phyloP scores from a whole-genome alignment of 352 stramenopile genomes.

The Globisporangium canariense region DNA sequence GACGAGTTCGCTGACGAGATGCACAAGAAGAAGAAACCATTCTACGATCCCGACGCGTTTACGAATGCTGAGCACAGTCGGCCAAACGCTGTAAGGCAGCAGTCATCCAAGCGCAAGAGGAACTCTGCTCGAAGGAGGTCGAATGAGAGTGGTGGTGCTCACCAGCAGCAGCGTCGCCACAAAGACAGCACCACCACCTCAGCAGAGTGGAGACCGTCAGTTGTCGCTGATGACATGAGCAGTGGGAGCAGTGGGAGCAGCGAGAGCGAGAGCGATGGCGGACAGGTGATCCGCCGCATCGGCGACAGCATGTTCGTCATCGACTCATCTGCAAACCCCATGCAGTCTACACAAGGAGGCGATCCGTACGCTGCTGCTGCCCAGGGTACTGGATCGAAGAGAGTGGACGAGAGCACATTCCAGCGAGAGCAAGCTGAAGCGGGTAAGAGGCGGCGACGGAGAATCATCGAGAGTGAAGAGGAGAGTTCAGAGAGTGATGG shows the following conservation, averaged over 20 bases:
- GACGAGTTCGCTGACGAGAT: slow-evolving; percentile 56
- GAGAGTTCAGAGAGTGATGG: neutral
- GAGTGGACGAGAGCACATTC: neutral
- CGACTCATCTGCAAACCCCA: neutral
- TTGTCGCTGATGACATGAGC: neutral
- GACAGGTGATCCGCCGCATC: slow-evolving; percentile 3
- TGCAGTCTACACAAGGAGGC: neutral
- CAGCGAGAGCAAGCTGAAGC: neutral
- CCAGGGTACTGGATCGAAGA: neutral
- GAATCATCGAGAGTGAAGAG: slow-evolving; percentile 30
- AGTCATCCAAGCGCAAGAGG: neutral
- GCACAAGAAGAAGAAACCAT: slow-evolving; percentile 25
- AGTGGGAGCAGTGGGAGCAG: neutral
- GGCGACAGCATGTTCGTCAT: slow-evolving; percentile 12
- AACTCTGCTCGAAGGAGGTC: slow-evolving; percentile 4
- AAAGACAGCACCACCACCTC: neutral
- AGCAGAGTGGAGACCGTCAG: neutral
- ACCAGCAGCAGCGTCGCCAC: neutral
- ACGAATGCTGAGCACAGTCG: neutral
- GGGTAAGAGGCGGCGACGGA: slow-evolving; percentile 3
- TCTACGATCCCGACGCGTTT: neutral
- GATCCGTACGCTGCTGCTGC: neutral
- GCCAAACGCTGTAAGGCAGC: neutral
- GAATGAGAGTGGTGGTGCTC: neutral
- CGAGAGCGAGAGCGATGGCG: neutral